Percentiles rank a stretch among this genome's conserved stretches.
These are phyloP conservation scores for Incumbomyces lentus DNA, from an alignment of 2,329 filamentous ascomycete genomes.

Conservation along the genomic window DNA sequence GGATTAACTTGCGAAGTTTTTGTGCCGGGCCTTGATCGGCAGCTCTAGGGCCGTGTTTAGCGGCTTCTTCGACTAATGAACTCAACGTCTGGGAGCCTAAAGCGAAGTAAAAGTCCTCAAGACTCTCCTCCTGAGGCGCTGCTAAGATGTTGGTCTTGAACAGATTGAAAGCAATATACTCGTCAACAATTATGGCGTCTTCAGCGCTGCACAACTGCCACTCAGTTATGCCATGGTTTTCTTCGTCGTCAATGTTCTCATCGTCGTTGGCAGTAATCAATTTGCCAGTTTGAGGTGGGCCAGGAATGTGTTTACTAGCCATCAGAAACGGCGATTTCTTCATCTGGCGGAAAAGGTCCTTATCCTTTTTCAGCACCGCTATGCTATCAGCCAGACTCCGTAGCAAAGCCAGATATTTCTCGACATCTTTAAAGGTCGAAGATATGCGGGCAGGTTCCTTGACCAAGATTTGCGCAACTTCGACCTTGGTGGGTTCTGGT, in stretches of 20 bases:
- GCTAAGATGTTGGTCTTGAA: constrained; percentile 79
- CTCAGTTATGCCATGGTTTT: constrained; percentile 58
- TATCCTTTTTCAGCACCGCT: constrained; percentile 62
- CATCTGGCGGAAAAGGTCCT: constrained; percentile 65
- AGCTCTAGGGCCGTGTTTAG: constrained; percentile 57
- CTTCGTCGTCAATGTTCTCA: constrained; percentile 46
- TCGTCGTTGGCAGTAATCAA: constrained; percentile 21
- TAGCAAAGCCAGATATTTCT: constrained; percentile 79
- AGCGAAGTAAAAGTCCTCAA: constrained; percentile 75
- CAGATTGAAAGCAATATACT: constrained; percentile 76
- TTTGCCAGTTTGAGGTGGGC: constrained; percentile 12
- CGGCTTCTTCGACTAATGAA: constrained; percentile 65
- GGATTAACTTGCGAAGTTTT: constrained; percentile 65
- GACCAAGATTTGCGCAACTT: constrained; percentile 76
- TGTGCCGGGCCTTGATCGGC: constrained; percentile 59
- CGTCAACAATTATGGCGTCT: constrained; percentile 70
- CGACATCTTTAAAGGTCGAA: constrained; percentile 64
- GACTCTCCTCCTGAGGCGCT: constrained; percentile 75
- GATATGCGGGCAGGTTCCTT: constrained; percentile 73
- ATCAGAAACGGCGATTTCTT: constrained; percentile 66
- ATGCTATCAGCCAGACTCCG: constrained; percentile 69
- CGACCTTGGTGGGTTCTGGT: constrained; percentile 74
- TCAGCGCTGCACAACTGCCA: constrained; percentile 65
- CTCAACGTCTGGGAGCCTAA: constrained; percentile 72
- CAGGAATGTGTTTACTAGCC: constrained; percentile 63